Base-by-base conservation (phyloP, 257 asterid genomes). In the Leonotis leonurus region DNA sequence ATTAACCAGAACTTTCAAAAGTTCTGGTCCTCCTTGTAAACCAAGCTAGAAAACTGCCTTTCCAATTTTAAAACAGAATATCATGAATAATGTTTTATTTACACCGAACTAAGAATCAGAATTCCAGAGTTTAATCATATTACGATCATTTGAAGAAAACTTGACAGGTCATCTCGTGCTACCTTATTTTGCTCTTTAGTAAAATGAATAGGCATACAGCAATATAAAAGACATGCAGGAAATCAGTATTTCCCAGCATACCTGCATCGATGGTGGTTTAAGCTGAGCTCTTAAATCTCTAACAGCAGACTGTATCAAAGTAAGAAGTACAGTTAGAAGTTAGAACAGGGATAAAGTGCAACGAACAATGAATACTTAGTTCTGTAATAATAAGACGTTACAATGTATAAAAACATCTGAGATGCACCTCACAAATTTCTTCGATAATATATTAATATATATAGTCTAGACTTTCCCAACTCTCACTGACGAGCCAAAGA, bases 221-320 rank as follows among this genome's bases (percentile, higher is more conserved):
- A 53, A 60, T 29, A 59, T 30, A 49, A 50, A 43, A 61, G 32
- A 22, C 43, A 49, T 22, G 22, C 10, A 44, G 46, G 7, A 55
- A 48, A 44, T 65, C 7, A 46, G 12, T 44, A 49, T 29, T 51
- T 60, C 37, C 44, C 18, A 53, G 30, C 30, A 41, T 78, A 92
- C 98, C 98, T 93, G 97, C 91, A 93, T 81, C n/a, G 97, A 93
- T 32, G 96, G 95, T 22, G 97, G 99, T 80, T 89, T 93, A 51
- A 89, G 87, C 83, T 93, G 99, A 67, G 88, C 82, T 83, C 97
- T 89, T 79, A 85, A 80, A 65, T 93, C 99, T 57, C 96, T 89
- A 48, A 93, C 88, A 51, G 97, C 90, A 73, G 96, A 80, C 99
- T 93, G 86, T 26, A 75, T 32, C 24, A 60, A 76, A 50, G 75